Evolutionary conservation across 345 rosid genomes (phyloP).

Genomic region (Abelmoschus esculentus): DNA sequence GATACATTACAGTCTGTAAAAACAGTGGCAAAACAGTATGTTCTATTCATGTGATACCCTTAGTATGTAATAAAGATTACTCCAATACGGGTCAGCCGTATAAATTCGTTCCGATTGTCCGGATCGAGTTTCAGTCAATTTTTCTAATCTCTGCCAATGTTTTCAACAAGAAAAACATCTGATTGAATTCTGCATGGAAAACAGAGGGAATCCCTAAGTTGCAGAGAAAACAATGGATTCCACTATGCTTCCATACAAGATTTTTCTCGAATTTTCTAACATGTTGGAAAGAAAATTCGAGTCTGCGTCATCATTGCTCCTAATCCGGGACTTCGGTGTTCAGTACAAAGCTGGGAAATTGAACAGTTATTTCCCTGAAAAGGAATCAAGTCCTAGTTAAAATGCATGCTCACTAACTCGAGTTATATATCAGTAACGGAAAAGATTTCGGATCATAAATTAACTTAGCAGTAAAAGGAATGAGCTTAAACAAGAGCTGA

Average conservation of each 20-base stretch:
- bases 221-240: not conserved
- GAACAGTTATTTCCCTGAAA: slow-evolving; percentile 53
- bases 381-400: not conserved
- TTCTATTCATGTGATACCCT: too few species aligned
- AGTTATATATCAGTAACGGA: not conserved
- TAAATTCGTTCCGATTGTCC: not conserved
- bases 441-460: too few species aligned
- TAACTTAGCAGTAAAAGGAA: too few species aligned
- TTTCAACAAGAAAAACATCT: not conserved
- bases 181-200: not conserved
- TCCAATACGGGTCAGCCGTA: too few species aligned
- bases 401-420: not conserved
- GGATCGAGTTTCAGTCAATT: too few species aligned
- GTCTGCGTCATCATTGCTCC: not conserved
- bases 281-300: not conserved
- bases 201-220: not conserved
- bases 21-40: not conserved
- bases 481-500: not conserved
- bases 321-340: slow-evolving; percentile 31
- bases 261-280: not conserved
- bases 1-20: not conserved
- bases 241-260: not conserved
- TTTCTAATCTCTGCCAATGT: not conserved
- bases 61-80: not conserved
- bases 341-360: slow-evolving; percentile 59